Conservation (phyloP, 495 filamentous ascomycete genomes). For the Trichoderma orchidacearum region DNA sequence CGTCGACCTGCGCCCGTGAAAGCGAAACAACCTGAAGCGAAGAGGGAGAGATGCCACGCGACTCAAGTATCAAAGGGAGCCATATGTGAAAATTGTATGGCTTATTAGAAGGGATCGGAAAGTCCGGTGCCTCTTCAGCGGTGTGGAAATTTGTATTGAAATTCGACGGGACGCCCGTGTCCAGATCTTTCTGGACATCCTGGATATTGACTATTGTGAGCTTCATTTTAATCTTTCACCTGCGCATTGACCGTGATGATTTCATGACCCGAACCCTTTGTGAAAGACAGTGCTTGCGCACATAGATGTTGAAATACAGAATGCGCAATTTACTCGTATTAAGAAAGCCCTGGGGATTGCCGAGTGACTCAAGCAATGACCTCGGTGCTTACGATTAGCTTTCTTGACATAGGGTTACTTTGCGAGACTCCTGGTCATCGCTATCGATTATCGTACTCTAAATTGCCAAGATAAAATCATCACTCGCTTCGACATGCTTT, state of each 20-base stretch:
- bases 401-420: neutral
- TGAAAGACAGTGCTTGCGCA: too few relatives aligned
- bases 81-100: conserved; percentile 14
- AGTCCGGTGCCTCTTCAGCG: conserved; percentile 7
- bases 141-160: conserved; percentile 15
- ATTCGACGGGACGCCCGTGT: conserved; percentile 1
- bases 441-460: too few relatives aligned
- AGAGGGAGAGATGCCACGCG: neutral
- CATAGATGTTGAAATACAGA: too few relatives aligned
- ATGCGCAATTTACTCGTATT: too few relatives aligned
- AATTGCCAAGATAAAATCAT: too few relatives aligned
- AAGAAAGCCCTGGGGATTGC: neutral
- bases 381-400: too few relatives aligned
- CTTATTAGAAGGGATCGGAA: conserved; percentile 6
- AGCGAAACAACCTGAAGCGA: conserved; percentile 7
- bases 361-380: neutral
- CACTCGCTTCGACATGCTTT: too few relatives aligned
- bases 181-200: conserved; percentile 6
- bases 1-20: conserved; percentile 1
- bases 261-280: too few relatives aligned
- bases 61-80: conserved; percentile 11
- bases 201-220: conserved; percentile 1
- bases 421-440: too few relatives aligned
- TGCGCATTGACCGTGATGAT: neutral
- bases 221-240: neutral